Percentiles rank a stretch among this genome's conserved stretches.
phyloP scores from a whole-genome alignment of 768 basidiomycete species.

The Hygrocybe punicea region DNA sequence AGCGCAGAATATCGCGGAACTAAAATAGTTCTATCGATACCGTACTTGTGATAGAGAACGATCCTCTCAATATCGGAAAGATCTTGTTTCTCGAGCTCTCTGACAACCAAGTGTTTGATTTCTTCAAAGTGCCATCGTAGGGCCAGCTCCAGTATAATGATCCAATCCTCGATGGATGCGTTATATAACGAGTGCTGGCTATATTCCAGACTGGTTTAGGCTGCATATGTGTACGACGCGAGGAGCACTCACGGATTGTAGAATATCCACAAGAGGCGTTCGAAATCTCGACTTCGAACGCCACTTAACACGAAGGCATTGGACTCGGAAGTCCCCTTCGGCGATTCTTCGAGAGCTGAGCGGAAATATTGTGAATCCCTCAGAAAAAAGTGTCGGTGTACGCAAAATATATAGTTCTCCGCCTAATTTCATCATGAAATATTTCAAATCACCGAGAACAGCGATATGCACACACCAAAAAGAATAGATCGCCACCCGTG shows the following conservation, averaged over 20 bases:
- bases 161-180: constrained; percentile 53
- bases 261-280: constrained; percentile 53
- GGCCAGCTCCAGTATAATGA: constrained; percentile 54
- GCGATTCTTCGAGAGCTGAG: constrained; percentile 32
- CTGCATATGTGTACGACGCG: background rate
- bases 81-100: constrained; percentile 53
- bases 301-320: constrained; percentile 46
- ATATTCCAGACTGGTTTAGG: background rate
- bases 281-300: constrained; percentile 38
- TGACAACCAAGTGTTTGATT: constrained; percentile 55
- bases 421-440: constrained; percentile 44
- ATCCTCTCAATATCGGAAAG: constrained; percentile 38
- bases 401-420: constrained; percentile 48
- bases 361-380: constrained; percentile 48
- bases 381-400: constrained; percentile 55
- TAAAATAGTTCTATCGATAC: constrained; percentile 48
- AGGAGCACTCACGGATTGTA: constrained; percentile 45
- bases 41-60: constrained; percentile 52
- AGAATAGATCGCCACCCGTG: constrained; percentile 1
- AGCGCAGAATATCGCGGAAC: constrained; percentile 51
- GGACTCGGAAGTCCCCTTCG: constrained; percentile 36
- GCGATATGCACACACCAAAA: constrained; percentile 41
- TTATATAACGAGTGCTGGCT: constrained; percentile 59
- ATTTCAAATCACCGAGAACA: constrained; percentile 56
- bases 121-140: constrained; percentile 54